Conservation (phyloP, 139 green algal genomes). For the Zygnema circumcarinatum region DNA sequence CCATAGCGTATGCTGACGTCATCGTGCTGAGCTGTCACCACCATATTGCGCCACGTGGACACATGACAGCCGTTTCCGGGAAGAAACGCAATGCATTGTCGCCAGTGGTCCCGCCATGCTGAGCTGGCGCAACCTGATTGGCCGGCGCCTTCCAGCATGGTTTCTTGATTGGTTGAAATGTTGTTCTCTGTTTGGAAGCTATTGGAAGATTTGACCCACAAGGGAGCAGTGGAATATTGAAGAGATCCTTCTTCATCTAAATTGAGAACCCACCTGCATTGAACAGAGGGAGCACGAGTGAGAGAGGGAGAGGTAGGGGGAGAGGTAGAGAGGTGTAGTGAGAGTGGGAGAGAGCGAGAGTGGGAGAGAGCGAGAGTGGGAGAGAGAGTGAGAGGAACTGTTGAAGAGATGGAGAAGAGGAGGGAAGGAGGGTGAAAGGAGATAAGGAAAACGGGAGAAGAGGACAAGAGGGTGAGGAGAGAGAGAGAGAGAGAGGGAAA, state of each 20-base stretch:
- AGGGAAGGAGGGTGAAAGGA: neutral
- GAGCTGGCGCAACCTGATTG: neutral
- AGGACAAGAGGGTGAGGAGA: neutral
- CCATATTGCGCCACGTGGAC: neutral
- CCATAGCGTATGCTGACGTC: neutral
- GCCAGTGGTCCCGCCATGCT: slow-evolving; percentile 44
- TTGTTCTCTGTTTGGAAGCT: neutral
- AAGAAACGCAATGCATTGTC: slow-evolving; percentile 21
- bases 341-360: neutral
- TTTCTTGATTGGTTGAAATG: neutral
- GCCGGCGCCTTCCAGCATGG: neutral
- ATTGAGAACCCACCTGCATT: slow-evolving; percentile 17
- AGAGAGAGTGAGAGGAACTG: neutral
- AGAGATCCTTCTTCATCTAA: slow-evolving; percentile 35
- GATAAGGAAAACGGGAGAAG: neutral
- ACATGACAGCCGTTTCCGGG: neutral
- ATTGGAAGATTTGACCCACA: neutral
- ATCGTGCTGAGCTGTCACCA: slow-evolving; percentile 19
- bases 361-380: neutral
- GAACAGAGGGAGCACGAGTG: neutral
- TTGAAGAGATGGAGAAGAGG: too few species aligned
- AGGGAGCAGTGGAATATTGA: slow-evolving; percentile 34
- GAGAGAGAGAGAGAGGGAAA: neutral
- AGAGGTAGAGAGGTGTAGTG: neutral
- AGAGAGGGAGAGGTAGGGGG: neutral